Evolutionary conservation across 768 basidiomycete genomes (phyloP), one percentile per base, ranked within the genome.

Genomic region (Lactifluus rugatus): DNA sequence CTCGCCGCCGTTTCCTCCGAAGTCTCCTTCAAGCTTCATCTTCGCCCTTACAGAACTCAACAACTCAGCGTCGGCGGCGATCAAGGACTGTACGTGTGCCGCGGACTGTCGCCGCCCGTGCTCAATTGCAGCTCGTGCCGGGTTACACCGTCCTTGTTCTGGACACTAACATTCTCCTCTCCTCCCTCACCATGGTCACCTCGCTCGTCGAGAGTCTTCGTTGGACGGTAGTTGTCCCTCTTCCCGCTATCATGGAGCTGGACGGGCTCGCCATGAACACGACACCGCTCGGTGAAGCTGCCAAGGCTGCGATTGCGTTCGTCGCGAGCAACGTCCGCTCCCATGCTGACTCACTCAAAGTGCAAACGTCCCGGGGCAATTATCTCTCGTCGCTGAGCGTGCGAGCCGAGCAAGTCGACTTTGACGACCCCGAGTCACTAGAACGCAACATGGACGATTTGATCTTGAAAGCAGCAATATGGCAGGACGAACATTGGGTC

Each of bases 241-340:
- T 98, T 3, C 94, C 93, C 0, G 95, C 96, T 61, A 81, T 98
- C 67, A 97, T 94, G 78, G 96, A 99, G 65, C 84, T 99, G 8
- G 95, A 99, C 64, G 93, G 93, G n/a, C 82, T 98, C 8, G 77
- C 80, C 1, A 71, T 74, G 56, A 85, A 88, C 62, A 59, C 74
- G 0, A 70, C 79, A 0, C 77, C 79, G 45, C 84, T 97, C 23
- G 90, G 86, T 41, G 78, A 82, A 47, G 82, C 89, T 0, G 93
- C 96, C 0, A 74, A 76, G 37, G 74, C 76, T 11, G 90, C 93
- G 0, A 74, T 96, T 58, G 62, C 76, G 0, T 96, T 91, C 66
- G 80, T 97, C 64, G 80, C 85, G 2, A 74, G 81, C 1, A 84
- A 87, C 64, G 72, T 97, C 58, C 87, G 86, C 50, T 78, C 86